Evolutionary conservation across 352 stramenopile species (phyloP).

Genomic region (Phytophthora macrochlamydospora): DNA sequence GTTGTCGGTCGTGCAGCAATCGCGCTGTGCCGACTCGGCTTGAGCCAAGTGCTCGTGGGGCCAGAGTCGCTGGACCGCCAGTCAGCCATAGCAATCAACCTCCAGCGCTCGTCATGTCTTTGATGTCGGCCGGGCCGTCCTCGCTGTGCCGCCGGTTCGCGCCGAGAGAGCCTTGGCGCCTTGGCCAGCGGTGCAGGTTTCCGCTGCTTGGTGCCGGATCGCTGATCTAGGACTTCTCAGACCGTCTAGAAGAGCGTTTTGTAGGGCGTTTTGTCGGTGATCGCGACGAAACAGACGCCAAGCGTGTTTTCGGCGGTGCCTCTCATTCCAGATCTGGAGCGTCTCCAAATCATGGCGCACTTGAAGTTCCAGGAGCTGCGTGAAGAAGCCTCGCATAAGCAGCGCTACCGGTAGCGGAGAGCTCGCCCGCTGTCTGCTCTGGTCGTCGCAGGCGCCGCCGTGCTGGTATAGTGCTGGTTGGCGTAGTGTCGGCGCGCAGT

Average conservation of each 20-base stretch:
- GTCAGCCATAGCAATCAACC: slow-evolving; percentile 1
- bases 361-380: slow-evolving; percentile 1
- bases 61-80: not conserved
- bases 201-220: not conserved
- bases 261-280: not conserved
- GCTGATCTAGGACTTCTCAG: not conserved
- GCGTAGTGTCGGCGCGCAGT: too few relatives aligned
- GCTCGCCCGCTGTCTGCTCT: too few relatives aligned
- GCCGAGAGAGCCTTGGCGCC: too few relatives aligned
- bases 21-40: not conserved
- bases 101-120: not conserved
- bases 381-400: too few relatives aligned
- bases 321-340: not conserved
- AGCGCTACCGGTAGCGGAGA: too few relatives aligned
- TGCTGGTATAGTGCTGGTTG: too few relatives aligned
- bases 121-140: not conserved
- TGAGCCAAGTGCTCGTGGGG: not conserved
- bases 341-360: not conserved
- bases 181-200: not conserved
- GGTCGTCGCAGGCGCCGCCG: too few relatives aligned
- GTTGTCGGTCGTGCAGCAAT: too few relatives aligned
- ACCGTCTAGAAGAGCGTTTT: not conserved
- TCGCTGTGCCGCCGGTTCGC: too few relatives aligned
- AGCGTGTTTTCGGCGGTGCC: slow-evolving; percentile 1
- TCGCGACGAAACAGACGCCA: not conserved